Evolutionary conservation across 2,329 filamentous ascomycete genomes (phyloP), one percentile per base, ranked within the genome.

Genomic region (Xylaria sp.): DNA sequence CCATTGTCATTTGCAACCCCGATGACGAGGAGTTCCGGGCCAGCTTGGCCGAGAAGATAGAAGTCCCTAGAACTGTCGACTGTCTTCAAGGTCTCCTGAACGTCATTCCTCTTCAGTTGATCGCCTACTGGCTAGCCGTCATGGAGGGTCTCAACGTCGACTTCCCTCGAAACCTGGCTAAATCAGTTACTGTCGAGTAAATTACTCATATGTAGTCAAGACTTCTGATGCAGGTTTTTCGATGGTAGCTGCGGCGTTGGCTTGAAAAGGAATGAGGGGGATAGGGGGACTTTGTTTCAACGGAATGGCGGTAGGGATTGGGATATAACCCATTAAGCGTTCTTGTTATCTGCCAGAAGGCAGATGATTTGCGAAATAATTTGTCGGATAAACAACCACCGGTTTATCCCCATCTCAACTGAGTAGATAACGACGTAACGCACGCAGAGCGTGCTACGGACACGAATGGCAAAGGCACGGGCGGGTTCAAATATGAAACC

Each of bases 141-240:
- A 89, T 89, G 67, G 94, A 96, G 80, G 93, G 92, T 55, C 82
- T 97, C 67, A 97, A 99, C 75, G 94, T 99, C 62, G 94, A 99
- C 75, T 97, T 97, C 86, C 94, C 94, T 60, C 89, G 94, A 72
- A 99, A 99, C 82, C 80, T 99, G 79, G 94, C 94, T 76, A 99
- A 99, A 86, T 96, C 92, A 65, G 94, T 99, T 66, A 99, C 94
- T 65, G 94, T 99, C 68, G 94, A 99, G 85, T 99, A 93, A 82
- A 73, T 48, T 57, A 50, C 52, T 54, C 34, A 49, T 61, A 51
- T 59, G 39, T 55, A 58, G 57, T 54, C 46, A 56, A 50, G 53
- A 55, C 52, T 49, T 55, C n/a, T 57, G 46, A 55, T 54, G 35
- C 35, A 59, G 58, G 55, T 64, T 66, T 54, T 66, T 42, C 59